These are phyloP conservation scores for Galeopsis tetrahit DNA, from an alignment of 257 asterid genomes.

Conservation along the genomic window DNA sequence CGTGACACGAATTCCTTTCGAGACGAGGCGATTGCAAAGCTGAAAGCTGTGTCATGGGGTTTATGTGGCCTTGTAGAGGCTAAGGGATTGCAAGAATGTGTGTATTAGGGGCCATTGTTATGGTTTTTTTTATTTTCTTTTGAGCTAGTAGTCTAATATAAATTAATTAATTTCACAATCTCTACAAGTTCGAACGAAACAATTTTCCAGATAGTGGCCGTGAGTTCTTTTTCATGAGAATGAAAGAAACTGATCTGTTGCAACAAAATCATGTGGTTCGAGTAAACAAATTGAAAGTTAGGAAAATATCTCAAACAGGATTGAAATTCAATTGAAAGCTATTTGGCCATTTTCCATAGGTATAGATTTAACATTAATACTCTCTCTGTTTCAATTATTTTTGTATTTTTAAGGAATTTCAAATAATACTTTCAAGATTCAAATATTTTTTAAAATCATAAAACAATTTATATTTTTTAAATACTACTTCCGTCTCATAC, in stretches of 20 bases:
- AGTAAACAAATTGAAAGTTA: not conserved
- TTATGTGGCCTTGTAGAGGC: conserved; percentile 53
- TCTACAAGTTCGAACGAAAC: no score
- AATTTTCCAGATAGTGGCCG: no score
- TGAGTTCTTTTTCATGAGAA: no score
- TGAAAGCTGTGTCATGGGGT: conserved; percentile 50
- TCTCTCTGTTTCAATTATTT: no score
- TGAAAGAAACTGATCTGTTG: not conserved
- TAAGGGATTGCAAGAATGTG: conserved; percentile 43
- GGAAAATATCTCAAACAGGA: conserved; percentile 1
- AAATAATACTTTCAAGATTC: no score
- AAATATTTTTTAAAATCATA: no score
- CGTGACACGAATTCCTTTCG: conserved; percentile 39
- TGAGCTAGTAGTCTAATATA: not conserved
- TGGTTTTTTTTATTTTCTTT: conserved; percentile 10
- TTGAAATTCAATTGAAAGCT: not conserved
- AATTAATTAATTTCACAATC: no score
- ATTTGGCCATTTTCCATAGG: not conserved
- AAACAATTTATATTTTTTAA: no score
- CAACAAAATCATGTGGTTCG: not conserved
- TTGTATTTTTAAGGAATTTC: no score
- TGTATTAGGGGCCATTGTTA: conserved; percentile 29
- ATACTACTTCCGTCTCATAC: no score
- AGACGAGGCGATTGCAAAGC: conserved; percentile 43
- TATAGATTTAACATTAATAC: no score